A percentile compares a stretch with the other conserved stretches of the same genome.
Evolutionary conservation across 1,284 basidiomycete genomes (phyloP).

Genomic region (Laetiporus sulphureus): DNA sequence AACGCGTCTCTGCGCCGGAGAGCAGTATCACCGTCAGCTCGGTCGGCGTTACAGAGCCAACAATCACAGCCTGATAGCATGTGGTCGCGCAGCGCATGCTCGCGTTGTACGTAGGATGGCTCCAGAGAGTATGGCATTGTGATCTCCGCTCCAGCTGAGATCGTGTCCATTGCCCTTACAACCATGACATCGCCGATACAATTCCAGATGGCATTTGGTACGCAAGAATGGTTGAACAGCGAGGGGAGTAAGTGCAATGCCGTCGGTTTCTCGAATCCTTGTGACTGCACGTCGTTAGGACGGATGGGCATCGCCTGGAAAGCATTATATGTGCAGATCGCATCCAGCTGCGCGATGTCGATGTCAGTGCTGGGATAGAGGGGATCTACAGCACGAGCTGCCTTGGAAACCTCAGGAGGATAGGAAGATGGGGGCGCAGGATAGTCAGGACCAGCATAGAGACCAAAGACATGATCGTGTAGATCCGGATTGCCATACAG

Average conservation of each 20-base stretch:
- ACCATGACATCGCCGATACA: constrained; percentile 4
- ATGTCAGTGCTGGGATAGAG: constrained; percentile 12
- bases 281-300: too few species aligned
- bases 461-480: constrained; percentile 12
- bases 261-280: not conserved
- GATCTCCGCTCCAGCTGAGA: constrained; percentile 2
- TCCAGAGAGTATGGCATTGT: not conserved
- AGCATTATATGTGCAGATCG: constrained; percentile 14
- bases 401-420: constrained; percentile 3
- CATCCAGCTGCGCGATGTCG: constrained; percentile 14
- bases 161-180: constrained; percentile 1
- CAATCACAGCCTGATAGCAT: constrained; percentile 2
- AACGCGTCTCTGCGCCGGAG: not conserved
- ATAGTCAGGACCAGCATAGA: constrained; percentile 15
- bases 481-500: constrained; percentile 18
- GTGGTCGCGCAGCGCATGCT: not conserved
- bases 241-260: constrained; percentile 1
- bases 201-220: not conserved
- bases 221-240: constrained; percentile 5
- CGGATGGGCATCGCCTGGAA: constrained; percentile 5
- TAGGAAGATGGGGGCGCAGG: constrained; percentile 13
- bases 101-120: constrained; percentile 1
- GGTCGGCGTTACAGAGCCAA: constrained; percentile 1
- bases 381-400: constrained; percentile 6
- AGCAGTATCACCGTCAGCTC: not conserved